Base-by-base conservation (phyloP, 2,329 filamentous ascomycete species). In the Stachybotrys echinatus region DNA sequence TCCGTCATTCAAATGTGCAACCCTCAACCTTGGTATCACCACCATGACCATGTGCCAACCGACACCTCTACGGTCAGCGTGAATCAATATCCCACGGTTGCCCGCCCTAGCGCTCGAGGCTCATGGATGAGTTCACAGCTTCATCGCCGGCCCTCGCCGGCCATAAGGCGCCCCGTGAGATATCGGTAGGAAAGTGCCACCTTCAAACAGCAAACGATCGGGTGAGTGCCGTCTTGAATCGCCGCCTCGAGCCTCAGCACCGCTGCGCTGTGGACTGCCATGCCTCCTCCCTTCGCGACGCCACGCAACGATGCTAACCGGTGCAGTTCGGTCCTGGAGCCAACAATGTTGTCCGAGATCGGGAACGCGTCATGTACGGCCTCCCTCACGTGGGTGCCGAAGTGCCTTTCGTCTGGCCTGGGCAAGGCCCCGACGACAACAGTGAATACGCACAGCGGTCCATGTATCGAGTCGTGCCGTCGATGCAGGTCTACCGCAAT, bases 401-500 rank as follows among this genome's bases (percentile, higher is more conserved):
- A 27, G 47, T 53, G 18, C 61, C 65, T 14, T 61, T 61, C 31
- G 55, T 55, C 18, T 70, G 66, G 66, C 63, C 61, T 6, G 53
- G 48, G 52, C 20, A 53, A 3, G 60, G 65, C n/a, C 53, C 63
- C 12, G 40, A 48, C 19, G 47, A 52, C 7, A 59, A 59, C 12
- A 47, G 27, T 31, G 7, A 31, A 6, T 7, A 6, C 27, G 27
- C 50, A 8, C 52, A 55, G 5, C 38, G 39, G 4, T 67, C 64
- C 17, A 63, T 66, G 22, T 65, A 63, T 40, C 54, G 53, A 20
- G 50, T 61, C 14, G 54, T 70, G 31, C 67, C 67, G 3, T 58
- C 56, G 39, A 65, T 67, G 57, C 69, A 73, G 39, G 50, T 53
- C 17, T 76, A 67, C 55, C 71, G 81, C 17, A 73, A 78, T 53